Percentiles rank a stretch among this genome's conserved stretches.
Conservation (phyloP, 1,139 yeast species). For the Nakaseomyces kungkrabaensis region DNA sequence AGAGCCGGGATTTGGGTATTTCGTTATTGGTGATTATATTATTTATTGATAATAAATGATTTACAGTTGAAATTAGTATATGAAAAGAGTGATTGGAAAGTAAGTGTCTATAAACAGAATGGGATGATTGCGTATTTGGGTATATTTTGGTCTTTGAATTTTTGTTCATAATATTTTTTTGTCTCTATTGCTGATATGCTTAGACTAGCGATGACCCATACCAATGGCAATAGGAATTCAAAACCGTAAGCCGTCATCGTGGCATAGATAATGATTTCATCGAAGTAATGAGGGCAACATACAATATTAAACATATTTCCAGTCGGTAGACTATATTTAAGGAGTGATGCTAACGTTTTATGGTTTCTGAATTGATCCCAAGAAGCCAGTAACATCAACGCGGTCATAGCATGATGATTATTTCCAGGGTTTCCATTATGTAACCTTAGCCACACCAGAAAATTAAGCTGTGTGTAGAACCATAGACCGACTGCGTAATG, state of each 20-base stretch:
- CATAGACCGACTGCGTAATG: conserved; percentile 69
- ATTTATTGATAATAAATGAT: too few relatives aligned
- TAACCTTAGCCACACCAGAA: conserved; percentile 26
- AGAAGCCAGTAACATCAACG: conserved; percentile 37
- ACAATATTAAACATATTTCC: conserved; percentile 41
- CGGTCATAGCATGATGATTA: conserved; percentile 12
- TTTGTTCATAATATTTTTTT: conserved; percentile 39
- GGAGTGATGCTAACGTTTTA: conserved; percentile 44
- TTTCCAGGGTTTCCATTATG: conserved; percentile 16
- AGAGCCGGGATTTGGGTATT: too few relatives aligned
- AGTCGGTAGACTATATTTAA: conserved; percentile 59
- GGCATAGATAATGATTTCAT: conserved; percentile 59
- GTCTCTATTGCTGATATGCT: conserved; percentile 55
- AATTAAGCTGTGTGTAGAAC: conserved; percentile 44
- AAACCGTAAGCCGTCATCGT: conserved; percentile 28
- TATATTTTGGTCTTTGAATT: conserved; percentile 23
- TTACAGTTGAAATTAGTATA: too few relatives aligned
- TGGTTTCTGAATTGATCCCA: conserved; percentile 54
- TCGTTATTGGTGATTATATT: too few relatives aligned
- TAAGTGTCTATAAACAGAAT: conserved; percentile 24
- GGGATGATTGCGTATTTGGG: conserved; percentile 34
- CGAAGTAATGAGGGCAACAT: conserved; percentile 74
- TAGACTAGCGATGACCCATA: conserved; percentile 57
- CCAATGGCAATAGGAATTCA: conserved; percentile 24
- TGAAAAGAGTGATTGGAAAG: too few relatives aligned